A percentile compares a stretch with the other conserved stretches of the same genome.
Evolutionary conservation across 2,329 filamentous ascomycete species (phyloP).

Genomic region (Penicillium sp.): DNA sequence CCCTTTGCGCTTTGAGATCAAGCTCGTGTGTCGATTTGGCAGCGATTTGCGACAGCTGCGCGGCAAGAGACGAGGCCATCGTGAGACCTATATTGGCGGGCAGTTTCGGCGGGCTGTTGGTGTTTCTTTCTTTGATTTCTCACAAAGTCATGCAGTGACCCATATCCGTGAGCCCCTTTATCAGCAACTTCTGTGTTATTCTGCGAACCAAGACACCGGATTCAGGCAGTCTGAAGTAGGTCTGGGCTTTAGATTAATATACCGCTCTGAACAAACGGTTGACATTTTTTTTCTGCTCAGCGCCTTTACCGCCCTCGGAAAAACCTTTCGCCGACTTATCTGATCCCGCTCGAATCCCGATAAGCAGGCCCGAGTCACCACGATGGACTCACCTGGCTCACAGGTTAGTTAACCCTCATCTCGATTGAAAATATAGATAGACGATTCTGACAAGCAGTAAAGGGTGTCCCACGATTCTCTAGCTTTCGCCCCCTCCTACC

Average conservation of each 20-base stretch:
- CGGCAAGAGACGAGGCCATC: conserved; percentile 83
- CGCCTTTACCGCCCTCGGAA: conserved; percentile 19
- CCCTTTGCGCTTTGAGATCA: conserved; percentile 88
- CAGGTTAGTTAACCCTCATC: conserved; percentile 29
- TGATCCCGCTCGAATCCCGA: conserved; percentile 4
- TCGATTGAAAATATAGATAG: not conserved
- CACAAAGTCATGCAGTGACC: conserved; percentile 5
- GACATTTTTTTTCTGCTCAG: conserved; percentile 35
- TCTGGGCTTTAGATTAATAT: not conserved
- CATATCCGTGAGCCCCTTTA: conserved; percentile 1
- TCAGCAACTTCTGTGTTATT: not conserved
- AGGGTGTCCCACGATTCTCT: conserved; percentile 64
- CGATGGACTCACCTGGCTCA: conserved; percentile 36
- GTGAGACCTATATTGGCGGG: conserved; percentile 22
- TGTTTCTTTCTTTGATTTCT: conserved; percentile 1
- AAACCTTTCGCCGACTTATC: conserved; percentile 28
- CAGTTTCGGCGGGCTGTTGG: conserved; percentile 10
- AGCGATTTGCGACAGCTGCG: conserved; percentile 90
- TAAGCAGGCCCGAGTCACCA: conserved; percentile 21
- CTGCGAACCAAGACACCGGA: not conserved
- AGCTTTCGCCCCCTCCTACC: conserved; percentile 62
- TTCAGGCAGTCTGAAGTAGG: conserved; percentile 4
- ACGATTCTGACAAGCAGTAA: conserved; percentile 4
- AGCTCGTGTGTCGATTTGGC: conserved; percentile 84
- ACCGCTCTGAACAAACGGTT: not conserved